Evolutionary conservation across 2,329 filamentous ascomycete species (phyloP).

Genomic region (Hypoxylon sp.): DNA sequence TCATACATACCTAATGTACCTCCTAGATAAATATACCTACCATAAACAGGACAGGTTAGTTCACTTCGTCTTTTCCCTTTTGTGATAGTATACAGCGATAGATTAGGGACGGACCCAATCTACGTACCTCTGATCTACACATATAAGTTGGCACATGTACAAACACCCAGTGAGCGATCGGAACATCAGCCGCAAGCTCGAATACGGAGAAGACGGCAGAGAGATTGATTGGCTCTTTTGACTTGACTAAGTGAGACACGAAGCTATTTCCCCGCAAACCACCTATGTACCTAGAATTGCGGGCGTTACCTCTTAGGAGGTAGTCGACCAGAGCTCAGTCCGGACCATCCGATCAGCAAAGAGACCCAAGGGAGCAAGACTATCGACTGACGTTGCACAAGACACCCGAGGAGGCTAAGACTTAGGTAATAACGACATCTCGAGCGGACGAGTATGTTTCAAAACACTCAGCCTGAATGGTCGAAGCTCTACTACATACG

Average conservation of each 20-base stretch:
- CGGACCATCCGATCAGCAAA: constrained; percentile 10
- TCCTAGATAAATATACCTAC: no score
- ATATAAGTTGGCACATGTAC: no score
- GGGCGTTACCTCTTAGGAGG: neutral
- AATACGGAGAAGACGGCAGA: constrained; percentile 12
- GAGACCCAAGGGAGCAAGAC: neutral
- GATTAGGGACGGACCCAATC: no score
- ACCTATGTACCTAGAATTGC: neutral
- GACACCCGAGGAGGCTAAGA: constrained; percentile 20
- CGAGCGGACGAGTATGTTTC: constrained; percentile 9
- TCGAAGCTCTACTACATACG: neutral
- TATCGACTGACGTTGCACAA: neutral
- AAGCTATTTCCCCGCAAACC: constrained; percentile 38
- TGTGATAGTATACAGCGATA: neutral
- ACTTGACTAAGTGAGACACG: constrained; percentile 16
- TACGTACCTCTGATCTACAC: no score
- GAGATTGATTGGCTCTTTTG: constrained; percentile 18
- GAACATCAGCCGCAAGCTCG: constrained; percentile 28
- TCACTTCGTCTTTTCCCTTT: neutral
- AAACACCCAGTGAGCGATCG: no score
- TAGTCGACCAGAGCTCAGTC: constrained; percentile 9
- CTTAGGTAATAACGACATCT: constrained; percentile 28
- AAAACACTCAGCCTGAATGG: neutral
- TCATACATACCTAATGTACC: no score
- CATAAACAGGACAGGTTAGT: neutral